Base-by-base conservation (phyloP, 192 early-diverging fungal genomes). In the Backusella psychrophila region DNA sequence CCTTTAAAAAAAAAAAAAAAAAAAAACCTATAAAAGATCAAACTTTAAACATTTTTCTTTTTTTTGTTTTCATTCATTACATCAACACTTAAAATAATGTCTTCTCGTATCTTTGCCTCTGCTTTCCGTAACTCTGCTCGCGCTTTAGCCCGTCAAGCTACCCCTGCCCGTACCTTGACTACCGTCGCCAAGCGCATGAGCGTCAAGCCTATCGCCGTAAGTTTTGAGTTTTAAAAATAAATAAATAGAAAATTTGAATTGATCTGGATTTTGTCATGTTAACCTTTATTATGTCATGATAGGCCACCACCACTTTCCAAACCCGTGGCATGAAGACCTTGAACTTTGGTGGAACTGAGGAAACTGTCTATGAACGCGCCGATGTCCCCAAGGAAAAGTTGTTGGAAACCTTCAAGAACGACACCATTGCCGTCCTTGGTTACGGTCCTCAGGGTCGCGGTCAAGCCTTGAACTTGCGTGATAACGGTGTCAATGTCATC, bases 381-480 rank as follows among this genome's bases (percentile, higher is more conserved):
- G 97, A 99, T 88, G 96, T 92, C 83, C 96, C 96, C 83, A 90
- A 90, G 80, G 93, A 93, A 53, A 99, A 99, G 89, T 88, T 97
- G 39, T 88, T 89, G 15, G 89, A 95, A 81, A 92, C 93, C 77
- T 97, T 99, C 85, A 92, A 90, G 87, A 91, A 97, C 81, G 97
- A 99, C 87, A 84, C 94, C 71, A 91, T 98, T 75, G 90, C 95
- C 49, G 91, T 98, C 66, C 90, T 98, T 78, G 97, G 97, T 72
- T 98, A 98, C 85, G 97, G 97, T 26, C 95, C 97, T 44, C 95
- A 96, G 85, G 97, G 97, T 56, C 94, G 94, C 86, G 95, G 94
- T 71, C 97, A 98, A 83, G 92, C 94, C 46, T 92, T 97, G 74
- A 99, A 99, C 94, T 87, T 96, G 80, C 93, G 94, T 81, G 96